Evolutionary conservation across 2,329 filamentous ascomycete species (phyloP).

Genomic region (Alternaria metachromatica): DNA sequence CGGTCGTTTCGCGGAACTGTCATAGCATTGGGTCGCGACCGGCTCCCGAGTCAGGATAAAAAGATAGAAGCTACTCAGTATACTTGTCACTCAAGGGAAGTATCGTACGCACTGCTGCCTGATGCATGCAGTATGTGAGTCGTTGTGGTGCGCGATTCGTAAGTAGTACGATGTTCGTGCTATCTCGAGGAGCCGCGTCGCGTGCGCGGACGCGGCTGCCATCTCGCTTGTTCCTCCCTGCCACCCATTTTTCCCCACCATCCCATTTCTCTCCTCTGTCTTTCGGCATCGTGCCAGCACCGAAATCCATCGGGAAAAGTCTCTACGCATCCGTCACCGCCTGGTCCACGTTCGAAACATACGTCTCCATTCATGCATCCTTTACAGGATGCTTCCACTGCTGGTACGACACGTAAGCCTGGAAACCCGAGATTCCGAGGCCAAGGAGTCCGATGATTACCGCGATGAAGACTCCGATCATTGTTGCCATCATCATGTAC

Average conservation of each 20-base stretch:
- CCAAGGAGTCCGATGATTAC: conserved; percentile 34
- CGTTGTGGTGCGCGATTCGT: neutral
- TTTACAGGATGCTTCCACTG: conserved; percentile 41
- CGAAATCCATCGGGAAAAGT: neutral
- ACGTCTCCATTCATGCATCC: neutral
- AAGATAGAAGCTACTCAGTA: neutral
- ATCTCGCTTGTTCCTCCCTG: neutral
- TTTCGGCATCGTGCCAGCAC: neutral
- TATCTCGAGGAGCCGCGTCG: neutral
- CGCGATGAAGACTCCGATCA: conserved; percentile 39
- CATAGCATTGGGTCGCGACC: neutral
- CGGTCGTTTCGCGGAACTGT: neutral
- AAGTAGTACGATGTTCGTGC: neutral
- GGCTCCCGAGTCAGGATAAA: neutral
- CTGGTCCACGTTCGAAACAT: neutral
- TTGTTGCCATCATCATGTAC: conserved; percentile 43
- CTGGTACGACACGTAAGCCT: conserved; percentile 43
- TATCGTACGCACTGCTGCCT: neutral
- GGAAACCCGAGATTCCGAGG: conserved; percentile 33
- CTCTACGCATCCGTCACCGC: neutral
- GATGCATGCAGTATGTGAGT: neutral
- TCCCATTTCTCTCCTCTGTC: neutral
- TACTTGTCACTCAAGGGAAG: neutral
- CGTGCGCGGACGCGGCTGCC: neutral
- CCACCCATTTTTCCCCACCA: neutral